Evolutionary conservation across 306 rosid species (phyloP), one percentile per base, ranked within the genome.

Genomic region (Pterocarpus santalinus): DNA sequence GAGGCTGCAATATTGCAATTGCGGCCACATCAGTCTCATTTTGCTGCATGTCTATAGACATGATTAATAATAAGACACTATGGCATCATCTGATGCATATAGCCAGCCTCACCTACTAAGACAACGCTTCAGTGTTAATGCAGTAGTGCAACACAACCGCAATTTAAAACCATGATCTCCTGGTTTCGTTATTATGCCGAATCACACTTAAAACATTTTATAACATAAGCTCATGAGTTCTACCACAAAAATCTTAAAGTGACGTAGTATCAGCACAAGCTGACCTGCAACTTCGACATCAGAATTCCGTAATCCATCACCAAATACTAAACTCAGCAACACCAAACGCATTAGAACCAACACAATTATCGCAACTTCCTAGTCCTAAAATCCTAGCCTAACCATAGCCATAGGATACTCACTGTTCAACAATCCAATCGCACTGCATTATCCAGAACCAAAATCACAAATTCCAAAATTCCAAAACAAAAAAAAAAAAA

Each of bases 381-480:
- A 16, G 5, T 55, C 32, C 32, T 5, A n/a, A 55, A 5, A 44
- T 32, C 53, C 72, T 69, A 60, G 72, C 79, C 65, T 52, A 56
- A 38, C 71, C 72, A 81, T 44, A 70, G 35, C 8, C 73, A 67
- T 7, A 51, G 9, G 44, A 17, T 4, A 14, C 57, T 51, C 2
- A 43, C 35, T 7, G 56, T 72, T 61, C 63, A 16, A 46, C 81
- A 61, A 72, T 72, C 36, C 16, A 38, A 80, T 69, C 41, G 36
- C 1, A 32, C 67, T 55, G 62, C 78, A 81, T 81, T 49, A 74
- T 77, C 85, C 8, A 83, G 2, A 65, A 79, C 69, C 39, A 69
- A 49, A 70, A 69, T 58, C 70, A 58, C 63, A n/a, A 16, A 13
- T 33, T 52, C 8, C 34, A 72, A 62, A 63, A 10, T 47, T 38